Evolutionary conservation across 495 filamentous ascomycete species (phyloP).

Genomic region (Penicillium goetzii): DNA sequence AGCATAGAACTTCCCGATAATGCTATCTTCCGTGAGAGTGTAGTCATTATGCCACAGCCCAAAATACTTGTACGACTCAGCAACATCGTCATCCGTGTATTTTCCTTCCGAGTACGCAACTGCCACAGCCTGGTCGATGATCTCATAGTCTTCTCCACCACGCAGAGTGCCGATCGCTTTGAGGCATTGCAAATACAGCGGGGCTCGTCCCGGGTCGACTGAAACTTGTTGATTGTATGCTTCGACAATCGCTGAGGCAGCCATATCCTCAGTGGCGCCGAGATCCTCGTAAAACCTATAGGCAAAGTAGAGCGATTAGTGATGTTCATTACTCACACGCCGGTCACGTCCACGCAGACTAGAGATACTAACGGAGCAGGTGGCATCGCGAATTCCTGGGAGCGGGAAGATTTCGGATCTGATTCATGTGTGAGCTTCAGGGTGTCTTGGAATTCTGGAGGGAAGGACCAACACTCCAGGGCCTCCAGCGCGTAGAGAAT

Average conservation of each 20-base stretch:
- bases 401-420: constrained; percentile 39
- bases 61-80: constrained; percentile 60
- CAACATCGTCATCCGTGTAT: constrained; percentile 55
- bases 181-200: constrained; percentile 43
- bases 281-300: constrained; percentile 49
- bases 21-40: constrained; percentile 55
- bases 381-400: constrained; percentile 43
- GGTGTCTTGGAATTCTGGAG: neutral
- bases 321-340: constrained; percentile 3
- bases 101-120: constrained; percentile 46
- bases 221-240: constrained; percentile 45
- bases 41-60: constrained; percentile 43
- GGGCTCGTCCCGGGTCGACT: constrained; percentile 34
- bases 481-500: constrained; percentile 53
- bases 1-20: constrained; percentile 61
- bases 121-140: constrained; percentile 43
- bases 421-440: constrained; percentile 7
- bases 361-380: constrained; percentile 38
- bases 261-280: constrained; percentile 50
- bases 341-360: neutral
- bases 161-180: constrained; percentile 40
- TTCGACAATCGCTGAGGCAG: constrained; percentile 39
- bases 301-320: constrained; percentile 9
- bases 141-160: constrained; percentile 39
- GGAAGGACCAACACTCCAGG: constrained; percentile 46